Evolutionary conservation across 2,329 filamentous ascomycete genomes (phyloP).

Genomic region (Colletotrichum brevisporum): DNA sequence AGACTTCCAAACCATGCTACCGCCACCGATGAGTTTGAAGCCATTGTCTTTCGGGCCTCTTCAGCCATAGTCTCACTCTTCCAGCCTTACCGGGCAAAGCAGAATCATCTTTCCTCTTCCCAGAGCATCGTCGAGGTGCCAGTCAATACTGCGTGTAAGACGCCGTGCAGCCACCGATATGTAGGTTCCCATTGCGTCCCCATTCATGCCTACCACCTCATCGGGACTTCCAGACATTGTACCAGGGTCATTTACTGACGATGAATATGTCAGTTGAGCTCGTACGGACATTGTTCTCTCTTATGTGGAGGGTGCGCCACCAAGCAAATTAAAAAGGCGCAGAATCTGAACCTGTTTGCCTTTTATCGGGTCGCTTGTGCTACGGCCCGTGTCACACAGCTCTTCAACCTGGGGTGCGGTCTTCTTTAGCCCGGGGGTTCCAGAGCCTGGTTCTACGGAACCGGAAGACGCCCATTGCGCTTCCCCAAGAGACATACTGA

Average conservation of each 20-base stretch:
- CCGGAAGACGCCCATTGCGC: constrained; percentile 5
- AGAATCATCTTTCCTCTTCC: neutral
- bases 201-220: constrained; percentile 6
- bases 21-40: neutral
- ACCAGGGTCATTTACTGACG: constrained; percentile 34
- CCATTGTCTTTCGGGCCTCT: neutral
- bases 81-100: neutral
- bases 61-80: constrained; percentile 10
- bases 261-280: constrained; percentile 36
- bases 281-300: constrained; percentile 14
- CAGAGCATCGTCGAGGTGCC: neutral
- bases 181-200: neutral
- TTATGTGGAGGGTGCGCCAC: constrained; percentile 23
- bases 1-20: constrained; percentile 11
- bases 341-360: constrained; percentile 33
- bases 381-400: constrained; percentile 16
- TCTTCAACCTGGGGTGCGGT: neutral
- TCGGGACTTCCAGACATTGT: constrained; percentile 27
- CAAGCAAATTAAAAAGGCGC: constrained; percentile 28
- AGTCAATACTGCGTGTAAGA: neutral
- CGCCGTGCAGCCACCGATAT: constrained; percentile 2
- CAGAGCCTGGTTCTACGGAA: constrained; percentile 12
- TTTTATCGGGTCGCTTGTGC: neutral
- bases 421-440: constrained; percentile 20
- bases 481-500: neutral